Conservation (phyloP, 176 grass and related monocot genomes). For the Poa pratensis region DNA sequence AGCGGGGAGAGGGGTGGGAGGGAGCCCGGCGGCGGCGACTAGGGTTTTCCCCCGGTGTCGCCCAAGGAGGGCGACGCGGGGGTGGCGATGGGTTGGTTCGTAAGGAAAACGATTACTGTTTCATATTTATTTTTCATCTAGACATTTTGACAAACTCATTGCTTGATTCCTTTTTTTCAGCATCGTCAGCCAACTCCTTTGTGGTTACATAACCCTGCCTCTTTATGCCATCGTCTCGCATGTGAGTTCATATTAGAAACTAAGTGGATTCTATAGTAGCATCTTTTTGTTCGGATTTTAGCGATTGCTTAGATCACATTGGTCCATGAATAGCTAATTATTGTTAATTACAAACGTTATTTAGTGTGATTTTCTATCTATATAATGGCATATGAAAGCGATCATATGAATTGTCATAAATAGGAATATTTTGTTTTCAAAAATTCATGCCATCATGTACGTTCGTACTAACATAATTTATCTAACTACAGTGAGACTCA, state of each 20-base stretch:
- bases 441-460: background rate
- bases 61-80: too few relatives aligned
- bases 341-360: background rate
- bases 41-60: too few relatives aligned
- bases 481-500: background rate
- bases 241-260: slow-evolving; percentile 41
- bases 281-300: background rate
- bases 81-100: too few relatives aligned
- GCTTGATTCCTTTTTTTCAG: slow-evolving; percentile 41
- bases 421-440: background rate
- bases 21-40: too few relatives aligned
- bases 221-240: slow-evolving; percentile 93
- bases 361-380: background rate
- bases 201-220: slow-evolving; percentile 74
- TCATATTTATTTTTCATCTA: too few relatives aligned
- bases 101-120: too few relatives aligned
- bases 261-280: background rate
- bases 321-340: background rate
- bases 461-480: background rate
- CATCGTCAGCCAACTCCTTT: slow-evolving; percentile 64
- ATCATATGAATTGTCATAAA: background rate
- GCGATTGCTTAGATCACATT: background rate
- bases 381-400: background rate
- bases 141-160: background rate
- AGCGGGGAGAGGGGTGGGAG: too few relatives aligned